Percentiles rank a stretch among this genome's conserved stretches.
Conservation (phyloP, 139 green algal species). For the Tetradesmus obliquus region DNA sequence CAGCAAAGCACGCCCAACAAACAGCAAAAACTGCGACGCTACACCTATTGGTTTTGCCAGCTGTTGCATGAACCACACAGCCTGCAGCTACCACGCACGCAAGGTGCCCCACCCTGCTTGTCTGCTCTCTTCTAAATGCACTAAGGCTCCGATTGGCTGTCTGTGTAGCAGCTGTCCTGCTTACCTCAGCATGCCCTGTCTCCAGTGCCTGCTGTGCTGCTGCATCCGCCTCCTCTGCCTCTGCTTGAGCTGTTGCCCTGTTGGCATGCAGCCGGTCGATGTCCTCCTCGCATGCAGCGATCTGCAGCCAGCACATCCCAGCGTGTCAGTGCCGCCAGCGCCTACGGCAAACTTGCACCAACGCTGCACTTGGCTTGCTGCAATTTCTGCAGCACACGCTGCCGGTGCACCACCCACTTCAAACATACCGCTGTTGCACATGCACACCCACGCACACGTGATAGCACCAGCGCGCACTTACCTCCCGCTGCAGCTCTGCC, state of each 20-base stretch:
- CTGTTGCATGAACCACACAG: background rate
- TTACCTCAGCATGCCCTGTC: slow-evolving; percentile 46
- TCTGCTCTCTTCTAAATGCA: background rate
- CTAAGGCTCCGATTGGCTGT: too few relatives aligned
- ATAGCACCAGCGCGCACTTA: background rate
- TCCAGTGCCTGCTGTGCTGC: slow-evolving; percentile 47
- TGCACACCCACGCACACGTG: background rate
- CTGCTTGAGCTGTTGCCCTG: slow-evolving; percentile 6
- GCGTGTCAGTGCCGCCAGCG: background rate
- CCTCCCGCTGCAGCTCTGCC: slow-evolving; percentile 31
- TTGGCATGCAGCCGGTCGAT: slow-evolving; percentile 22
- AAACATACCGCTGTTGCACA: background rate
- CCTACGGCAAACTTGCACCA: background rate
- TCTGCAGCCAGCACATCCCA: background rate
- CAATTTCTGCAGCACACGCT: background rate
- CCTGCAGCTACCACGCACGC: background rate
- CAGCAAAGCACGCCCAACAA: background rate
- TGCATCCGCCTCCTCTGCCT: slow-evolving; percentile 39
- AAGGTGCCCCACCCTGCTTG: background rate
- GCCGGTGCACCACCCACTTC: background rate
- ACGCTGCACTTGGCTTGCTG: background rate
- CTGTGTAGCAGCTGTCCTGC: background rate
- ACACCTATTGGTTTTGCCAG: background rate
- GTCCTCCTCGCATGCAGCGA: slow-evolving; percentile 29
- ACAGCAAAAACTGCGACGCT: background rate